phyloP scores from a whole-genome alignment of 225 moss, liverwort and hornwort species.

The Sphagnum tenellum region DNA sequence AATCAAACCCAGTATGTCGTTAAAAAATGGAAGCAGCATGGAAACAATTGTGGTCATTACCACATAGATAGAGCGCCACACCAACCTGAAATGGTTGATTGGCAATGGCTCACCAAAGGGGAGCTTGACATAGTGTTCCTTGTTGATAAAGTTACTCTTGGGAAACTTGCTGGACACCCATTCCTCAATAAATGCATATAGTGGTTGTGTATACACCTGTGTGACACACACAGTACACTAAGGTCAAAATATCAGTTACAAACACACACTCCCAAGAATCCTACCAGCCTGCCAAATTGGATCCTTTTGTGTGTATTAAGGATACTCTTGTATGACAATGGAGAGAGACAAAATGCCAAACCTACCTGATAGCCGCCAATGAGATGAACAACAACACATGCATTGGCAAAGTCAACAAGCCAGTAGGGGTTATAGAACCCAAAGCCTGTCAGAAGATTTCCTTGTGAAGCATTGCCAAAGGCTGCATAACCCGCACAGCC shows the following conservation, averaged over 20 bases:
- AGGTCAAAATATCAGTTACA: neutral
- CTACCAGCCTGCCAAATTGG: neutral
- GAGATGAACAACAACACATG: constrained; percentile 68
- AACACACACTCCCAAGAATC: neutral
- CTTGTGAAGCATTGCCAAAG: constrained; percentile 38
- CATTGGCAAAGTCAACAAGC: constrained; percentile 69
- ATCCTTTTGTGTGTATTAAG: neutral
- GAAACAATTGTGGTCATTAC: constrained; percentile 56
- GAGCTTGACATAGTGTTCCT: constrained; percentile 19
- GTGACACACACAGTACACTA: constrained; percentile 1
- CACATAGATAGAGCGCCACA: constrained; percentile 58
- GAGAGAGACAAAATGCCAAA: neutral
- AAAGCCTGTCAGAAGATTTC: constrained; percentile 53
- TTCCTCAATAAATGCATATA: constrained; percentile 45
- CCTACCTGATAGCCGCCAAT: constrained; percentile 79
- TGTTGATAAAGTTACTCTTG: constrained; percentile 28
- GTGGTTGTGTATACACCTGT: constrained; percentile 77
- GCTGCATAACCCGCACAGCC: constrained; percentile 59
- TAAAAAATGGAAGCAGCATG: constrained; percentile 83
- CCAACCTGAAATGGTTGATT: constrained; percentile 45
- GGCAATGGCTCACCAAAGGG: constrained; percentile 24
- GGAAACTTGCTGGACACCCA: constrained; percentile 32
- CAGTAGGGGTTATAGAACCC: constrained; percentile 54
- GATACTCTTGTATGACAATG: neutral
- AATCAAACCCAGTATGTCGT: constrained; percentile 50